A percentile compares a stretch with the other conserved stretches of the same genome.
Conservation (phyloP, 352 stramenopile species). For the Lagenidium sp. region DNA sequence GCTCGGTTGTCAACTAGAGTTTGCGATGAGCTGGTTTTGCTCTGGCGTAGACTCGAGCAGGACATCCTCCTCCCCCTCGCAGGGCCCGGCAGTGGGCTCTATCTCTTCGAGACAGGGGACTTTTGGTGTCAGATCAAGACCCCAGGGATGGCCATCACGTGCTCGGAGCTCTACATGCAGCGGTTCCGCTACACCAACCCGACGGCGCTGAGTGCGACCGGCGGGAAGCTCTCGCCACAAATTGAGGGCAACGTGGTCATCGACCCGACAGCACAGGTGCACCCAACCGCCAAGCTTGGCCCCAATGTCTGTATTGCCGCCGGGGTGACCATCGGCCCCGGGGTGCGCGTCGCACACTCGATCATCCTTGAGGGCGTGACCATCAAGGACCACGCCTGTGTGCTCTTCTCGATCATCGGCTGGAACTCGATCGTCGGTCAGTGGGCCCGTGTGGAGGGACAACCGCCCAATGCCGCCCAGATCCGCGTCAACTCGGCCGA, state of each 20-base stretch:
- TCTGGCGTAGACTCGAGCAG: constrained; percentile 55
- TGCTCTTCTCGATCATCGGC: constrained; percentile 82
- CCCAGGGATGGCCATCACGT: constrained; percentile 84
- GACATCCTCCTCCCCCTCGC: constrained; percentile 77
- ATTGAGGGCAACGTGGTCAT: constrained; percentile 87
- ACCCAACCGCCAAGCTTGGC: constrained; percentile 79
- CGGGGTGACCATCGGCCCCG: constrained; percentile 73
- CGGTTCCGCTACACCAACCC: constrained; percentile 86
- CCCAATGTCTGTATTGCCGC: constrained; percentile 83
- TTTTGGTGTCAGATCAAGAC: constrained; percentile 91
- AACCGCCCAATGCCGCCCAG: constrained; percentile 70
- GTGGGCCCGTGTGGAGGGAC: constrained; percentile 78
- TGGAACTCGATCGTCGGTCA: constrained; percentile 87
- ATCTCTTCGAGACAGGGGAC: constrained; percentile 75
- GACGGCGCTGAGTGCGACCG: constrained; percentile 65
- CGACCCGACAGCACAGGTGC: constrained; percentile 64
- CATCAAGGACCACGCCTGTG: constrained; percentile 84
- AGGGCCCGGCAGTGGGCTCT: constrained; percentile 53
- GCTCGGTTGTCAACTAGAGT: too few relatives aligned
- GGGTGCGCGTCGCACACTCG: constrained; percentile 76
- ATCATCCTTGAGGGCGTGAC: constrained; percentile 86
- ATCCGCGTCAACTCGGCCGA: constrained; percentile 63
- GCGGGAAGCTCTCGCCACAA: constrained; percentile 72
- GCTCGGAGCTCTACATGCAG: constrained; percentile 88
- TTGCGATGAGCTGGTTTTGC: constrained; percentile 5